Base-by-base conservation (phyloP, 2,329 filamentous ascomycete genomes). In the Ascochyta clinopodiicola region DNA sequence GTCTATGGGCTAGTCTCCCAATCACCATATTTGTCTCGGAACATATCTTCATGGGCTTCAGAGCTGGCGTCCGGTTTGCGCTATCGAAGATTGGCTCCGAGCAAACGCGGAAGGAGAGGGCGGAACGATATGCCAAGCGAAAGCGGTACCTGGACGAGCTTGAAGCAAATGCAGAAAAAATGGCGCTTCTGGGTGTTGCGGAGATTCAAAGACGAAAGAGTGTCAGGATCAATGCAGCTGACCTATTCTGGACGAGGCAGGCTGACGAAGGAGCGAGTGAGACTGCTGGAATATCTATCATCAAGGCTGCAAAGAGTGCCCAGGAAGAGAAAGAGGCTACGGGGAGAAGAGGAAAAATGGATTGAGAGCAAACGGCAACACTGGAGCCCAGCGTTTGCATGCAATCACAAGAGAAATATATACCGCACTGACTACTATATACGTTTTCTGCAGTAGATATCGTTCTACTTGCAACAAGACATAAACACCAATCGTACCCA, bases 11-110 rank as follows among this genome's bases (percentile, higher is more conserved):
- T 10, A 66, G 64, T 9, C 60, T 74, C 0, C 70, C 70, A 0
- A 56, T 73, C 25, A 72, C 68, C 1, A 67, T 74, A 12, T 64
- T 74, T 10, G 45, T 71, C 0, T 69, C 69, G 0, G 72, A 74
- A 40, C 70, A 74, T 46, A 65, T 73, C 29, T 74, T 73, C 55
- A 65, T 73, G 50, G 63, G 60, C 6, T 67, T 73, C 42, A 61
- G 70, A 38, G 65, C 64, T 22, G 63, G 55, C 3, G 70, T 72
- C 1, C 57, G 69, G 7, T 70, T 66, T 31, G 63, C 62, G 4
- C 51, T 73, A 3, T 51, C 61, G 1, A 63, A 60, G 0, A 63
- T 74, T 6, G 71, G 70, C 4, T 71, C 67, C 4, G 63, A 71
- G 54, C 67, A 72, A 39, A 72, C 61, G 4, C 57, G 69, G 12